Conservation (phyloP, 345 rosid genomes). For the Murraya koenigii region DNA sequence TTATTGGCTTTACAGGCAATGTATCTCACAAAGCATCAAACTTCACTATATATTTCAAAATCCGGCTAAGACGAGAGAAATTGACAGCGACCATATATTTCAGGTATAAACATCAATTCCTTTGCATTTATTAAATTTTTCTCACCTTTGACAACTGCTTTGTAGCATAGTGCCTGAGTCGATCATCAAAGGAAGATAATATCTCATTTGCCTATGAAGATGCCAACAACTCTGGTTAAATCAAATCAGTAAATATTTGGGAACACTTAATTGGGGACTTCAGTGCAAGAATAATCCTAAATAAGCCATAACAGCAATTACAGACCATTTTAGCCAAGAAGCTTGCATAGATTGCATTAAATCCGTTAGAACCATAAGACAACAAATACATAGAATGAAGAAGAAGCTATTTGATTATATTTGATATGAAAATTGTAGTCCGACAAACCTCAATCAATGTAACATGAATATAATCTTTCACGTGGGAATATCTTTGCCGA, state of each 20-base stretch:
- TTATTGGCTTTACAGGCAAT: background rate
- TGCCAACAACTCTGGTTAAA: background rate
- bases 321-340: background rate
- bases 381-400: background rate
- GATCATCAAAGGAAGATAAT: constrained; percentile 90
- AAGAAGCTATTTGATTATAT: background rate
- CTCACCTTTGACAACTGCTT: constrained; percentile 84
- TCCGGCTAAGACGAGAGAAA: background rate
- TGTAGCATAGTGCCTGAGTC: constrained; percentile 86
- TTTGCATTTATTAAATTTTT: background rate
- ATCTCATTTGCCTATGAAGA: constrained; percentile 80
- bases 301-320: background rate
- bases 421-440: background rate
- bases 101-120: background rate
- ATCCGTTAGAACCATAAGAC: background rate
- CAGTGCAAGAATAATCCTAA: constrained; percentile 2
- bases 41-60: background rate
- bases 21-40: background rate
- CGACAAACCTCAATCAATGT: constrained; percentile 88
- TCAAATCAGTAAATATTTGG: background rate
- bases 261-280: background rate
- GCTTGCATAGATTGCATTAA: background rate
- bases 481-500: constrained; percentile 79
- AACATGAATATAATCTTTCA: constrained; percentile 79
- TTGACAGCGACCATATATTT: background rate